These are phyloP conservation scores for Luffa acutangula DNA, from an alignment of 306 rosid species.

Conservation along the genomic window DNA sequence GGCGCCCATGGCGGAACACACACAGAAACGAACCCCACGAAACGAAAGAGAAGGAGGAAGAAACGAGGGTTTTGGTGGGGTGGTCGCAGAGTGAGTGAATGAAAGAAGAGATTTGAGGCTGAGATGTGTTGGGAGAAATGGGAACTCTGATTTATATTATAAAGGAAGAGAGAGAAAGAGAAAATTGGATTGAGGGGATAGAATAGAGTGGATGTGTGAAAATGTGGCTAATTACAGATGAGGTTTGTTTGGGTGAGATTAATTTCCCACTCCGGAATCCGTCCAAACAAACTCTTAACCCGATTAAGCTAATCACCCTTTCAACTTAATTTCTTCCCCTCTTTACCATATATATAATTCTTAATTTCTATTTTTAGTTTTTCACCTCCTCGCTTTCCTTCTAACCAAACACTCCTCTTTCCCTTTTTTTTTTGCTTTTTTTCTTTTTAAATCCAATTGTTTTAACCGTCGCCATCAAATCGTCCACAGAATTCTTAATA, in stretches of 20 bases:
- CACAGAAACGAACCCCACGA: neutral
- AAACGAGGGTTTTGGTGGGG: neutral
- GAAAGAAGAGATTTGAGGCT: neutral
- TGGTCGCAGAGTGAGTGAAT: neutral
- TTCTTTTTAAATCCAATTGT: neutral
- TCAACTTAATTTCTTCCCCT: neutral
- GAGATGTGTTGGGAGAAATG: neutral
- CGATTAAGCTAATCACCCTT: neutral
- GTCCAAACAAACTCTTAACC: neutral
- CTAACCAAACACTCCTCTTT: neutral
- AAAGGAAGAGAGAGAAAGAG: conserved; percentile 9
- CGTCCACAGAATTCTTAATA: neutral
- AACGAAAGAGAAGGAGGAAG: neutral
- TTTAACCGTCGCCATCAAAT: neutral
- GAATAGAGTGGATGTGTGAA: neutral
- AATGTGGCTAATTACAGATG: conserved; percentile 3
- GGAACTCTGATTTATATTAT: conserved; percentile 1
- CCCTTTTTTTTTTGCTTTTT: neutral
- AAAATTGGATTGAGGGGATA: neutral
- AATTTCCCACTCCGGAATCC: neutral
- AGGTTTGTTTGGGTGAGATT: conserved; percentile 7
- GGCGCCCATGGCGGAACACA: conserved; percentile 38
- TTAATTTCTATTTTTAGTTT: neutral
- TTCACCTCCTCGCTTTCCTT: neutral
- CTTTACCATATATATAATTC: neutral